phyloP scores from a whole-genome alignment of 257 asterid species.

The Solanum corneliomulleri region DNA sequence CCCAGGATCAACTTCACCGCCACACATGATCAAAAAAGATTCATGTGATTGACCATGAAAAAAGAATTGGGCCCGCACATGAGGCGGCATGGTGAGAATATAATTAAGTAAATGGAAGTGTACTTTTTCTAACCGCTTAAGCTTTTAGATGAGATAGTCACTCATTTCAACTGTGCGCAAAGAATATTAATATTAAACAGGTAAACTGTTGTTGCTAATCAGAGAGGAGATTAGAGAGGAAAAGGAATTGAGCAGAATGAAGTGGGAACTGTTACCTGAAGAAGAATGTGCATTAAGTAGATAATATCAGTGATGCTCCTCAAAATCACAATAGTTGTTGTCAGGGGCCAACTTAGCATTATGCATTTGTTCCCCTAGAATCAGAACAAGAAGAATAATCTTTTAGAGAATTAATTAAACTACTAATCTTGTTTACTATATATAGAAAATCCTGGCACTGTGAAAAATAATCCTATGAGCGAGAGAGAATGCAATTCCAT shows the following conservation, averaged over 20 bases:
- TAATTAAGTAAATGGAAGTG: background rate
- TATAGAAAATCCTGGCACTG: background rate
- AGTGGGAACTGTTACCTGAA: conserved; percentile 50
- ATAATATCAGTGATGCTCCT: conserved; percentile 73
- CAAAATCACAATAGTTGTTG: conserved; percentile 40
- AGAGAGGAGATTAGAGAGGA: background rate
- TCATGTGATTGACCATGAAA: background rate
- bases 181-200: background rate
- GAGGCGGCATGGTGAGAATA: background rate
- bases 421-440: background rate
- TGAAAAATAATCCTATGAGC: background rate
- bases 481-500: background rate
- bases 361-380: conserved; percentile 63
- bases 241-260: background rate
- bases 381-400: background rate
- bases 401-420: background rate
- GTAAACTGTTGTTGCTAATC: background rate
- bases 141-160: background rate
- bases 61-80: background rate
- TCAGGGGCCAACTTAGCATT: conserved; percentile 40
- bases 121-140: background rate
- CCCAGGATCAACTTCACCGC: background rate
- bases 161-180: background rate
- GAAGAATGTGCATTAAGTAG: conserved; percentile 65
- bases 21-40: background rate